Base-by-base conservation (phyloP, 306 rosid genomes). In the Ochetophila trinervis region DNA sequence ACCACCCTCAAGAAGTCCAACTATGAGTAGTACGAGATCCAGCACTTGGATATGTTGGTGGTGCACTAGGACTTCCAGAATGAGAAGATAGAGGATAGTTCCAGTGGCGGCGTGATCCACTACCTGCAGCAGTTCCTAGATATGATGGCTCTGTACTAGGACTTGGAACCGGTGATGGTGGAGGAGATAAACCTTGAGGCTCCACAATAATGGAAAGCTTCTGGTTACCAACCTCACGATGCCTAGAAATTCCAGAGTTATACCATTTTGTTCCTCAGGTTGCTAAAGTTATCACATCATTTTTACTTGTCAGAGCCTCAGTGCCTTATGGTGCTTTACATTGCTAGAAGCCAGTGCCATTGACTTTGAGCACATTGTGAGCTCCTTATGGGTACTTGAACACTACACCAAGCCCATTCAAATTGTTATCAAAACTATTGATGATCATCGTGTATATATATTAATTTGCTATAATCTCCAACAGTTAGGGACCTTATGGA, bases 231-330 rank as follows among this genome's bases (percentile, higher is more conserved):
- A 6, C 20, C 6, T 19, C 57, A 60, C 81, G 71, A 49, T 82
- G 76, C 48, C 24, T 12, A 11, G 52, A 18, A 56, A 78, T 35
- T 11, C 74, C 76, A 4, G 80, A 78, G 3, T 78, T 67, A 64
- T 71, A 74, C 83, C 86, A 78, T 68, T 74, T 82, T 9, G 21
- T 78, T 17, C 74, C 81, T 0, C 61, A 7, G 15, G 73, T 20
- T 51, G 49, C 35, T 4, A 82, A 60, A 22, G 32, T 15, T 24
- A 72, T 68, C 0, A 56, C 71, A 70, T 78, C 81, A 3, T 71
- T 63, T 55, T 83, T 72, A 22, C 60, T 63, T 9, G 60, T 52
- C 1, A 78, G 47, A 1, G 71, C 54, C 44, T 0, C 17, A 1
- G 48, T 13, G 11, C 53, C 51, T 23, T 13, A 20, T 3, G 74